Evolutionary conservation across 2,329 filamentous ascomycete species (phyloP), one percentile per base, ranked within the genome.

Genomic region (Aureobasidium sp.): DNA sequence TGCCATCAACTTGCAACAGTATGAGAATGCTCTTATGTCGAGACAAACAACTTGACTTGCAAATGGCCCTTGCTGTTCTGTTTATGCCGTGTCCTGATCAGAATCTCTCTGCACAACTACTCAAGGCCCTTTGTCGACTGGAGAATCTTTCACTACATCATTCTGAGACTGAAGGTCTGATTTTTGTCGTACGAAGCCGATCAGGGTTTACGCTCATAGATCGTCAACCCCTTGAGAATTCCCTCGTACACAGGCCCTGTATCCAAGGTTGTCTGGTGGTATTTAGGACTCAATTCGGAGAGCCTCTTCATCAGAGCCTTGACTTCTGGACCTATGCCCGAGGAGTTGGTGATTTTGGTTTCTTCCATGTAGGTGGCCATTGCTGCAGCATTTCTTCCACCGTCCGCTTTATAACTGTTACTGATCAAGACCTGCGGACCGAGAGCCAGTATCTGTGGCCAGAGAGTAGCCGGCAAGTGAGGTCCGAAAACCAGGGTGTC

Each of bases 1-100:
- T 1, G 82, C 87, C 5, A 73, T 97, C 65, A 83, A 89, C 64
- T 69, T 96, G 61, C 80, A 84, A 37, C 80, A 82, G 48, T 97
- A 96, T 71, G 87, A 93, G 73, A 77, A 74, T 49, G 81, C 83
- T 37, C 68, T 89, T 5, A 5, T 42, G 36, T 20, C 22, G 17
- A 58, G 55, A 29, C 42, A 57, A 14, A 57, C 22, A 12, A 57
- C 41, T 1, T 57, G 41, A 45, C 20, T 25, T 57, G 36, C 15
- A 22, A 11, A 53, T 39, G 20, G 7, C 27, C 22, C 22, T 25
- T 3, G 22, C 22, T 25, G 22, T 25, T 25, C 22, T 25, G 22
- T 3, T 25, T 25, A 25, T 25, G 22, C 22, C 22, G 22, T 25
- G 3, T 25, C 22, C 22, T 25, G 22, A 25, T 25, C 22, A 25